phyloP scores from a whole-genome alignment of 1,139 yeast genomes.

The Saccharomycopsis hybrid region DNA sequence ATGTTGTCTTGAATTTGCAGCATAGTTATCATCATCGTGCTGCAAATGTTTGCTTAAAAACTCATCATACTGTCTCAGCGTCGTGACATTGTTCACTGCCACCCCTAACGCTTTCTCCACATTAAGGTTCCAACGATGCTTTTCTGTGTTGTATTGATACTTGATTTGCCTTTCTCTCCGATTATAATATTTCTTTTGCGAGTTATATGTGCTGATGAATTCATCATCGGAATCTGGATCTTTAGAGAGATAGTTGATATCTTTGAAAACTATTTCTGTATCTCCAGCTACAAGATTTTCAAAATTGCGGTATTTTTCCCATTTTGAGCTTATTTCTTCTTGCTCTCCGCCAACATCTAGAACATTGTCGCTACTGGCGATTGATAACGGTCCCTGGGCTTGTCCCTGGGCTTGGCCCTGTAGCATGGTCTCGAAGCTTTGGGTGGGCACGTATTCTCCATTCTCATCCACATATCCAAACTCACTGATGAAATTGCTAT shows the following conservation, averaged over 20 bases:
- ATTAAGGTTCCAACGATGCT: slow-evolving; percentile 3
- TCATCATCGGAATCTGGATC: slow-evolving; percentile 20
- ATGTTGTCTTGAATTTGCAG: too few relatives aligned
- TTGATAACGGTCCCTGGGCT: too few relatives aligned
- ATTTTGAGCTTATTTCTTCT: background rate
- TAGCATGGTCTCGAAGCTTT: background rate
- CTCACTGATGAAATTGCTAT: background rate
- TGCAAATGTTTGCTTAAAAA: too few relatives aligned
- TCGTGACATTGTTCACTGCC: background rate
- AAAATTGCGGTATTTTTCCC: background rate
- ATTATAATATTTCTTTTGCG: slow-evolving; percentile 10
- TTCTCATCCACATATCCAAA: slow-evolving; percentile 5
- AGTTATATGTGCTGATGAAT: slow-evolving; percentile 11
- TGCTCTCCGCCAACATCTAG: background rate
- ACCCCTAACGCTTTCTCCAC: background rate
- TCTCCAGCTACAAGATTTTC: background rate
- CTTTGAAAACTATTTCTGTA: background rate
- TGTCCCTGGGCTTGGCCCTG: too few relatives aligned
- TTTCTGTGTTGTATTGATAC: background rate
- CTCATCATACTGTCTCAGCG: too few relatives aligned
- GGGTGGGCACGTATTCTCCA: background rate
- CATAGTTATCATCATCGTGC: too few relatives aligned
- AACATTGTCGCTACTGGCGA: background rate
- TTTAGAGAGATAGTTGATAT: background rate
- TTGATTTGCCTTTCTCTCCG: slow-evolving; percentile 9